Evolutionary conservation across 495 filamentous ascomycete genomes (phyloP).

Genomic region (Pyrenula massariospora): DNA sequence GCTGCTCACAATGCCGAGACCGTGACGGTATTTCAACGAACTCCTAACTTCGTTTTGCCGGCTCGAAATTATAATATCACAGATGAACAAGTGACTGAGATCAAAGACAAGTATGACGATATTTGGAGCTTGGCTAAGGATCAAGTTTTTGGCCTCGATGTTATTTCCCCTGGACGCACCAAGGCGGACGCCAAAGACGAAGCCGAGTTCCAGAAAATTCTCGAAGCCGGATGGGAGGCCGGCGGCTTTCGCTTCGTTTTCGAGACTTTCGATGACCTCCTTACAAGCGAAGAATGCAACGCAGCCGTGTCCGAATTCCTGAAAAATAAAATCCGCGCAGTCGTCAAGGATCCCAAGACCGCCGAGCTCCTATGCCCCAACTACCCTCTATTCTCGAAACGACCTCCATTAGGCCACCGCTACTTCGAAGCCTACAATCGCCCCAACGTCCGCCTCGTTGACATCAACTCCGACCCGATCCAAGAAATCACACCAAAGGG

Average conservation of each 20-base stretch:
- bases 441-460: slow-evolving; percentile 21
- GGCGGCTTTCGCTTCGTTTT: slow-evolving; percentile 19
- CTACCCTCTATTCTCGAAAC: slow-evolving; percentile 15
- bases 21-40: slow-evolving; percentile 46
- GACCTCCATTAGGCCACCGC: slow-evolving; percentile 16
- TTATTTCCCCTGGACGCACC: slow-evolving; percentile 3
- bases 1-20: slow-evolving; percentile 29
- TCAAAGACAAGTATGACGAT: slow-evolving; percentile 27
- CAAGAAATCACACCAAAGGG: slow-evolving; percentile 6
- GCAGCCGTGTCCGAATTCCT: slow-evolving; percentile 17
- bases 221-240: slow-evolving; percentile 17
- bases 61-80: slow-evolving; percentile 34
- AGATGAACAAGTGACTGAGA: slow-evolving; percentile 27
- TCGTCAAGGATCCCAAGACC: slow-evolving; percentile 15
- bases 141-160: slow-evolving; percentile 10
- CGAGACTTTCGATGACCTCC: slow-evolving; percentile 18
- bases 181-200: slow-evolving; percentile 3
- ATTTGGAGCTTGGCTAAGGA: slow-evolving; percentile 22
- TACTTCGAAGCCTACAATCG: slow-evolving; percentile 26
- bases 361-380: slow-evolving; percentile 19
- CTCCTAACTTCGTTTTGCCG: slow-evolving; percentile 36
- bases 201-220: slow-evolving; percentile 12
- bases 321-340: slow-evolving; percentile 14
- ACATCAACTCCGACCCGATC: slow-evolving; percentile 17
- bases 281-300: slow-evolving; percentile 14